phyloP scores from a whole-genome alignment of 495 filamentous ascomycete genomes.

The Aspergillus sclerotioniger region DNA sequence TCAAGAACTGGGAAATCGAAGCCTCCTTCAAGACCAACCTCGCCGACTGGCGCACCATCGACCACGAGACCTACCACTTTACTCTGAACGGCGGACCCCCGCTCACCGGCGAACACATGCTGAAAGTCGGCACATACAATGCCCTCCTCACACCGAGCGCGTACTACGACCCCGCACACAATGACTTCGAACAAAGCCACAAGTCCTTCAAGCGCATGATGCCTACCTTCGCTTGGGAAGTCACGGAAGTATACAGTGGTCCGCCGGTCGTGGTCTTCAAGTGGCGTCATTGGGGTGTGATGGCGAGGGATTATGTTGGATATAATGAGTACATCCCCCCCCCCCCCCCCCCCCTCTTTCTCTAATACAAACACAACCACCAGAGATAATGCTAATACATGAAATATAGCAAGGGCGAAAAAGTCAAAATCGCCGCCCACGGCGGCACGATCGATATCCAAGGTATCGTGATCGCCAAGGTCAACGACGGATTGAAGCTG shows the following conservation, averaged over 20 bases:
- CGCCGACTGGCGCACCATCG: constrained; percentile 62
- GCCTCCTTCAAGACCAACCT: constrained; percentile 62
- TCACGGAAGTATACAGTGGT: constrained; percentile 61
- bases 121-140: constrained; percentile 66
- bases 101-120: constrained; percentile 61
- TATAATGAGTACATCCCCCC: constrained; percentile 51
- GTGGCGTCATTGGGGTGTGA: constrained; percentile 65
- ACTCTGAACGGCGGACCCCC: constrained; percentile 58
- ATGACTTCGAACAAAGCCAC: constrained; percentile 58
- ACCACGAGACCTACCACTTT: constrained; percentile 54
- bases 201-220: constrained; percentile 70
- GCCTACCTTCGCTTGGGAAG: constrained; percentile 69
- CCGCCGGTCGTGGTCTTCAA: constrained; percentile 58
- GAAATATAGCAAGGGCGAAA: constrained; percentile 52
- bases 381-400: not conserved
- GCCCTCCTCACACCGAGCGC: constrained; percentile 59
- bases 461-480: constrained; percentile 56
- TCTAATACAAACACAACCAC: not conserved
- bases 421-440: constrained; percentile 50
- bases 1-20: constrained; percentile 73
- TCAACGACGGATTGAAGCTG: constrained; percentile 57
- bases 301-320: constrained; percentile 63
- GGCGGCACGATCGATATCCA: constrained; percentile 39
- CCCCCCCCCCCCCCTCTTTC: not conserved
- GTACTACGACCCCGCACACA: constrained; percentile 58